Percentiles rank a stretch among this genome's conserved stretches.
These are phyloP conservation scores for Proliferodiscus dingleyae DNA, from an alignment of 2,329 filamentous ascomycete genomes.

Conservation along the genomic window DNA sequence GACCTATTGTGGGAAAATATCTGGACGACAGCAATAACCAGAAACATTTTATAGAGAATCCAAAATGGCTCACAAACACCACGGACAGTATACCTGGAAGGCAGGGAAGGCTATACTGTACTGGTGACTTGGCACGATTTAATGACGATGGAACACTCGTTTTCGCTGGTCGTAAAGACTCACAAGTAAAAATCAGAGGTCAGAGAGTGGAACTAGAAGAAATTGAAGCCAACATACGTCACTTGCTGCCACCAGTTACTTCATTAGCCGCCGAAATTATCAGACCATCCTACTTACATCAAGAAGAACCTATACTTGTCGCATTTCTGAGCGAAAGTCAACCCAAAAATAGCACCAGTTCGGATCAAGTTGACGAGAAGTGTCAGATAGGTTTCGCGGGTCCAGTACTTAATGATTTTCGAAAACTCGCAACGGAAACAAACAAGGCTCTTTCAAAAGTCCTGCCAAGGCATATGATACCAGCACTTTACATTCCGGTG, in stretches of 20 bases:
- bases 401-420: not conserved
- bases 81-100: not conserved
- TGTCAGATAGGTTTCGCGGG: not conserved
- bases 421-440: not conserved
- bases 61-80: conserved; percentile 41
- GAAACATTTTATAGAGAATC: conserved; percentile 50
- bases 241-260: not conserved
- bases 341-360: not conserved
- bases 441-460: not conserved
- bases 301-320: not conserved
- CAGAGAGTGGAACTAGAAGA: not conserved
- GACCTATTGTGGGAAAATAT: conserved; percentile 57
- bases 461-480: not conserved
- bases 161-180: not conserved
- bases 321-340: not conserved
- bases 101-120: conserved; percentile 46
- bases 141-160: conserved; percentile 35
- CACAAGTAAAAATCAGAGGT: not conserved
- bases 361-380: not conserved
- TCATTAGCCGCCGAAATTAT: not conserved
- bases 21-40: conserved; percentile 55
- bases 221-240: not conserved
- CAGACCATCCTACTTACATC: not conserved
- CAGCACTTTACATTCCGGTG: not conserved
- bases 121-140: conserved; percentile 54